These are phyloP conservation scores for Pseudogymnoascus sp. DNA, from an alignment of 2,329 filamentous ascomycete genomes.

Conservation along the genomic window DNA sequence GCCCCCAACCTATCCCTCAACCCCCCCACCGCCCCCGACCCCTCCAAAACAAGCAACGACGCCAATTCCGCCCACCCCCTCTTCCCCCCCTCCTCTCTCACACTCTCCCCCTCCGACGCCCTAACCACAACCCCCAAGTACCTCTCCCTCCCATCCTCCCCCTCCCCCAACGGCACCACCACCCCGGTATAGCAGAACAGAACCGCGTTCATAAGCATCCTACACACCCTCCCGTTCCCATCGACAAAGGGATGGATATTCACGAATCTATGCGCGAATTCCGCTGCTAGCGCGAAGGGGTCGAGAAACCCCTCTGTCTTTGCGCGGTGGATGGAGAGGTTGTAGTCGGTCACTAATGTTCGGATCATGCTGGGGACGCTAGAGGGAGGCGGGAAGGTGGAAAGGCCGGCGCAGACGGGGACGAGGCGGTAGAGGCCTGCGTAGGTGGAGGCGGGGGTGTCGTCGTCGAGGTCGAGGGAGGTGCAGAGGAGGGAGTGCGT, in stretches of 20 bases:
- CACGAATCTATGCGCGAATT: conserved; percentile 28
- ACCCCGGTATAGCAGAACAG: conserved; percentile 25
- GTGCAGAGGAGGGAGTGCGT: conserved; percentile 21
- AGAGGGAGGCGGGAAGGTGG: conserved; percentile 16
- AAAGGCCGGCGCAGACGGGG: neutral
- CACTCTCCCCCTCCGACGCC: conserved; percentile 8
- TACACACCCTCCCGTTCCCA: conserved; percentile 31
- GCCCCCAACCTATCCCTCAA: neutral
- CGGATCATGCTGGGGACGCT: conserved; percentile 23
- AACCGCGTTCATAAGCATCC: conserved; percentile 31
- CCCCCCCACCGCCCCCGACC: neutral
- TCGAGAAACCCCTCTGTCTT: conserved; percentile 12
- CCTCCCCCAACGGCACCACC: conserved; percentile 13
- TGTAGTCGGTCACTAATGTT: conserved; percentile 15
- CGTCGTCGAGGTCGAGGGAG: conserved; percentile 12
- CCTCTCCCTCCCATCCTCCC: conserved; percentile 13
- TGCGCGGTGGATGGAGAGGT: conserved; percentile 14
- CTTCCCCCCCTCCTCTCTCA: conserved; percentile 4
- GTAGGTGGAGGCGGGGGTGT: neutral
- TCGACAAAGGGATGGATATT: conserved; percentile 34
- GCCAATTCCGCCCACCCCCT: conserved; percentile 7
- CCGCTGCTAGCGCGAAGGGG: conserved; percentile 22
- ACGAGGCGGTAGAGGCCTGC: conserved; percentile 10
- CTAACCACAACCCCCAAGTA: conserved; percentile 15
- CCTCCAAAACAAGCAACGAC: neutral